Evolutionary conservation across 257 asterid species (phyloP), one percentile per base, ranked within the genome.

Genomic region (Mitragyna speciosa): DNA sequence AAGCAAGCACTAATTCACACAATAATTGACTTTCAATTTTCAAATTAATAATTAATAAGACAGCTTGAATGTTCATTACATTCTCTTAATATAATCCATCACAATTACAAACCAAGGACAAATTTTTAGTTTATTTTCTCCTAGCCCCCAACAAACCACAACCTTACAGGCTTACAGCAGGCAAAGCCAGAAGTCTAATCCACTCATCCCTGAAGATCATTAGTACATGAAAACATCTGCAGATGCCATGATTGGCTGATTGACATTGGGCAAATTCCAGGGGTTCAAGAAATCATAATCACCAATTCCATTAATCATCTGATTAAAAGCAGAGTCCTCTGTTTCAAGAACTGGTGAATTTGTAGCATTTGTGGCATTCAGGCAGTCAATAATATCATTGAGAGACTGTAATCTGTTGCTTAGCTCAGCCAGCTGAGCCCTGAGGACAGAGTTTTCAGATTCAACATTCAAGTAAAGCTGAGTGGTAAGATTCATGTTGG

Each of bases 241-340:
- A 59, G 90, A 88, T 70, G 89, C 89, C 89, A 88, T 84, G 70
- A 86, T 84, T 19, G 90, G 92, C 43, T 89, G 90, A 79, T 87
- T 86, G 31, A 81, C 82, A 79, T 82, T 84, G 70, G 76, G 33
- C 85, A 88, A 86, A 73, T 81, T 82, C 94, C 91, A 89, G 8
- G 91, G 87, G 47, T 75, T 87, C 81, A 86, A 81, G 79, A 87
- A 88, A 84, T 88, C 91, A 83, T 81, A 86, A 73, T 43, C 78
- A 17, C 45, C 59, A 22, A 45, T 28, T 20, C 39, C 79, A 69
- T 66, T 74, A 48, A 76, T 70, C 80, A 83, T 66, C 72, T 64
- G 81, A 69, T 69, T 64, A 19, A 84, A 33, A 83, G 24, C 72
- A 82, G 17, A 33, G 24, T 72, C 80, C 63, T 75, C 84, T 7